These are phyloP conservation scores for Penicillium carneum DNA, from an alignment of 2,329 filamentous ascomycete genomes.

Conservation along the genomic window DNA sequence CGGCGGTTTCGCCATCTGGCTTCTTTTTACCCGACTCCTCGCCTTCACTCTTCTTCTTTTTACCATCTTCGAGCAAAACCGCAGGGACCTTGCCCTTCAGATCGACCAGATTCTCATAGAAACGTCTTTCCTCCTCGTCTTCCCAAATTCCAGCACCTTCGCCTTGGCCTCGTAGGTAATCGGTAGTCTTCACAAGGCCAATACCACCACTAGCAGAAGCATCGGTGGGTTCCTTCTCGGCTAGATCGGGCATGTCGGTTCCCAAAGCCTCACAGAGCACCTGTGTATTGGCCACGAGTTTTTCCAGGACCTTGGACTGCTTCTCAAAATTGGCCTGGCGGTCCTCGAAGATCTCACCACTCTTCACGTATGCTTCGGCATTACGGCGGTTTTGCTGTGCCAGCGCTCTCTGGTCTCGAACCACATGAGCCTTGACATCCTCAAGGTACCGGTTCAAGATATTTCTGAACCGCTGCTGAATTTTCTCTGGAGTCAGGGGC, in stretches of 20 bases:
- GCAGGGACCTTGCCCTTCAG: constrained; percentile 93
- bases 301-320: constrained; percentile 88
- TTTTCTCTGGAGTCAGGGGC: constrained; percentile 75
- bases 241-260: constrained; percentile 90
- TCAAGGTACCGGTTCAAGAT: constrained; percentile 89
- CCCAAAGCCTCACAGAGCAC: constrained; percentile 86
- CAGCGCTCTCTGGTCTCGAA: constrained; percentile 91
- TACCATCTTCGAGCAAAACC: constrained; percentile 89
- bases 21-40: constrained; percentile 87
- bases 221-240: constrained; percentile 77
- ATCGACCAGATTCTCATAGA: constrained; percentile 96
- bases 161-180: constrained; percentile 87
- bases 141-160: constrained; percentile 97
- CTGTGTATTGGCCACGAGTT: constrained; percentile 87
- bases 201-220: constrained; percentile 76
- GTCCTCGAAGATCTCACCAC: constrained; percentile 96
- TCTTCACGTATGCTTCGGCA: constrained; percentile 97
- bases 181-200: constrained; percentile 89
- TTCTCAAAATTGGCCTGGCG: constrained; percentile 95
- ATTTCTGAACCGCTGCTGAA: constrained; percentile 84
- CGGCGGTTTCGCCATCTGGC: constrained; percentile 58
- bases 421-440: constrained; percentile 85
- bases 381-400: constrained; percentile 88
- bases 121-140: constrained; percentile 95
- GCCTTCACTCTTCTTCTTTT: constrained; percentile 85